phyloP scores from a whole-genome alignment of 2,329 filamentous ascomycete species.

The Mollisiaceae sp. region DNA sequence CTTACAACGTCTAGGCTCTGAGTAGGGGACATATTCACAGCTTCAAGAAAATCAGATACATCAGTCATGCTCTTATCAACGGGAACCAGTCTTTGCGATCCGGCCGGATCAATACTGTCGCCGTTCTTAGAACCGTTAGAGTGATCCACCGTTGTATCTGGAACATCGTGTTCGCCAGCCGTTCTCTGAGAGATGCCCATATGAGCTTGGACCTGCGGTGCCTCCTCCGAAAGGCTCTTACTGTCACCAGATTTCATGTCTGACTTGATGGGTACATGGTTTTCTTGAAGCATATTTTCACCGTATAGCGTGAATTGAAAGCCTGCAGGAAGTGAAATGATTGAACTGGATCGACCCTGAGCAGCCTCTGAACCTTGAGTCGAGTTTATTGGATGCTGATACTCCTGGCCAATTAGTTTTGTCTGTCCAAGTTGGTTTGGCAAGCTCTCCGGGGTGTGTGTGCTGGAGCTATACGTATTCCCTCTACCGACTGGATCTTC shows the following conservation, averaged over 20 bases:
- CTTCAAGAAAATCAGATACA: not conserved
- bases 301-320: not conserved
- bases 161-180: not conserved
- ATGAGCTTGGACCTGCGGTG: not conserved
- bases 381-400: not conserved
- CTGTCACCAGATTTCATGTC: not conserved
- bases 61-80: not conserved
- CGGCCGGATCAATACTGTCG: not conserved
- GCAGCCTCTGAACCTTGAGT: not conserved
- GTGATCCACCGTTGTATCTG: not conserved
- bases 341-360: not conserved
- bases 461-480: not conserved
- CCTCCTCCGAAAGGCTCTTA: not conserved
- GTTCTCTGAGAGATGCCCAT: not conserved
- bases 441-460: not conserved
- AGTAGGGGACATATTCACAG: not conserved
- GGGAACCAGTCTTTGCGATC: not conserved
- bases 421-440: not conserved
- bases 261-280: not conserved
- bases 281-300: not conserved
- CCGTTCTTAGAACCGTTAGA: not conserved
- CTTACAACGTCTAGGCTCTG: not conserved
- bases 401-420: not conserved
- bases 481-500: not conserved
- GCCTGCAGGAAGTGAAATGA: not conserved